Evolutionary conservation across 2,329 filamentous ascomycete species (phyloP).

Genomic region (Hypoxylon sp.): DNA sequence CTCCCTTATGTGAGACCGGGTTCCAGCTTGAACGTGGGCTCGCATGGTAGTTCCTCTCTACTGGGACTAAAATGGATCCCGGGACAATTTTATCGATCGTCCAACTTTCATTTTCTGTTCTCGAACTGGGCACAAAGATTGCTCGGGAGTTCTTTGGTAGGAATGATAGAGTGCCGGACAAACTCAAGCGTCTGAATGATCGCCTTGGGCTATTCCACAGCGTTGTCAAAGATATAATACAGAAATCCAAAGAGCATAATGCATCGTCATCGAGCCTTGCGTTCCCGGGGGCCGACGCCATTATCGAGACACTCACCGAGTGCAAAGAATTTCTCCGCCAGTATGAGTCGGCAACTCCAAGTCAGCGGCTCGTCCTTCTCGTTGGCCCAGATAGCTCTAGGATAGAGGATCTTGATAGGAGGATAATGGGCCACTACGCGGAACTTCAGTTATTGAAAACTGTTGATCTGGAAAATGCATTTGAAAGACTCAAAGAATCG

Average conservation of each 20-base stretch:
- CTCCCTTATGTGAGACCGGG: conserved; percentile 37
- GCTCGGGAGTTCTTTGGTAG: conserved; percentile 42
- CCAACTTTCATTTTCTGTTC: conserved; percentile 45
- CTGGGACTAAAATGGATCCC: conserved; percentile 46
- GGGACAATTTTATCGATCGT: conserved; percentile 46
- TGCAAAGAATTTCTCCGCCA: conserved; percentile 47
- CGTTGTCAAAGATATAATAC: conserved; percentile 36
- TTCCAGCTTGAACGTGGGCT: conserved; percentile 32
- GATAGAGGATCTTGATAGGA: conserved; percentile 45
- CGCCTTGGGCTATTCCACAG: conserved; percentile 44
- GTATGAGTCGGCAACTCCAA: conserved; percentile 39
- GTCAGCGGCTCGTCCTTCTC: conserved; percentile 35
- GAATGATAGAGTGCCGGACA: conserved; percentile 39
- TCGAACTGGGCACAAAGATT: conserved; percentile 45
- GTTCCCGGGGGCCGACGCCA: conserved; percentile 33
- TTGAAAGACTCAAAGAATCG: conserved; percentile 27
- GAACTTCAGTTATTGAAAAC: conserved; percentile 43
- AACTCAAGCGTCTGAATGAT: conserved; percentile 45
- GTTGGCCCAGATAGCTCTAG: conserved; percentile 38
- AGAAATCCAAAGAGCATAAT: conserved; percentile 27
- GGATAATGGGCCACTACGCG: conserved; percentile 42
- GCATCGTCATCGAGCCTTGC: conserved; percentile 32
- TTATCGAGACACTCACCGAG: conserved; percentile 46
- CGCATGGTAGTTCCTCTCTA: conserved; percentile 29
- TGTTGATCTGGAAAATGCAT: conserved; percentile 14